Base-by-base conservation (phyloP, 805 yeast species). In the Cyberlindnera suaveolens region DNA sequence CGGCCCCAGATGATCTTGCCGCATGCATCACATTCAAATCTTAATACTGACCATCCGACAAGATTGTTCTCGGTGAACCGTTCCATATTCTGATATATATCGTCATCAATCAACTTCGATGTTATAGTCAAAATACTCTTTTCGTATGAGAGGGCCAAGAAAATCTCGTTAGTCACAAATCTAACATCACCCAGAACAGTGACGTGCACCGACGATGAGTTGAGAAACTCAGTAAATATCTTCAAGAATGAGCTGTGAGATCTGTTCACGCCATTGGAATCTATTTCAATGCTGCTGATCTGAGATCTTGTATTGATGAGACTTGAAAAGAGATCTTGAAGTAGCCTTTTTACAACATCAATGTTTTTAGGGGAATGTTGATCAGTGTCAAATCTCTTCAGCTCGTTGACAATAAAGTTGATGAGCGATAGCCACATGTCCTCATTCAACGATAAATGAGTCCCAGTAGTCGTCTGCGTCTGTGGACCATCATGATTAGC, bases 1-100 rank as follows among this genome's bases (percentile, higher is more conserved):
- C 75, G 60, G 0, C 96, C 96, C 80, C 89, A 82, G 30, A 89
- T 64, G 17, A 66, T 66, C 48, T 78, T 79, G 1, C 87, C 90
- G 61, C 97, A 90, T 0, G 82, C 75, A 31, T 83, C 83, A 60
- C 97, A 90, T 38, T 72, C 77, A 31, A 71, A 66, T 23, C 66
- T 65, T 23, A 63, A 65, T 2, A 73, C 68, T 0, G 80, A 67
- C 88, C 95, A 83, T 0, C 96, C 97, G 31, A 65, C 60, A 1
- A 68, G 50, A 18, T 74, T 66, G 30, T 68, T 65, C 3, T 52
- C 47, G 11, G 73, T 66, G 10, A 82, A 63, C 3, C 54, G 49
- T 11, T 66, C 56, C 57, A 81, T 62, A 46, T 74, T 71, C 17
- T 63, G 63, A 50, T 66, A 72, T 1, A 82, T 77, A 26, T 79